Evolutionary conservation across 768 basidiomycete species (phyloP), one percentile per base, ranked within the genome.

Genomic region (Suillus luteus): DNA sequence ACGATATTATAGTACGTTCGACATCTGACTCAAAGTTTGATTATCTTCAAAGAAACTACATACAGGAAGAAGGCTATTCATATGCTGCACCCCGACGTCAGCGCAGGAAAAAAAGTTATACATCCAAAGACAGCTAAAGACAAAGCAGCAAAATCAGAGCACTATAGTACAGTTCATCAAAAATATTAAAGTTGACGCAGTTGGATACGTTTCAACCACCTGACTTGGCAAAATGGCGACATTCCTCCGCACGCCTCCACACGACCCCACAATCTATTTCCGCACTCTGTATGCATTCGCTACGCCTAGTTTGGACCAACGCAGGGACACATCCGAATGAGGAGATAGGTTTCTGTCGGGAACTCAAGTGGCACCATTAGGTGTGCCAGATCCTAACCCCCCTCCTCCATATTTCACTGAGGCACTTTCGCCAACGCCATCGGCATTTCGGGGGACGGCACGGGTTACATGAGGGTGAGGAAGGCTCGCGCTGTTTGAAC

Each of bases 251-350:
- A 35, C 59, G 15, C 59, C 52, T 37, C 48, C 63, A 44, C 35
- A 31, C 57, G 24, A 52, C 60, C 55, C 66, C 57, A 44, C 40
- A 17, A 55, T 14, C 51, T 63, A 83, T 72, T 81, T 85, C 68
- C 83, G 78, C 66, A 72, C 70, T 75, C 83, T 82, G 84, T 82
- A 83, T 60, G 80, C 81, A 59, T 78, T 77, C 65, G 79, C 72
- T 38, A 83, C 70, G 49, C 82, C 85, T 64, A 77, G 75, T 71
- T 77, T 82, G 54, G 80, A 80, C 75, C 79, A 82, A 65, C 75
- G 76, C 70, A 81, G 79, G 22, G 79, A 82, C 59, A 75, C 78
- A 24, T 68, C 77, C 37, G 68, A 68, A 62, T 82, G 79, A 17
- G 82, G 82, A 48, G 76, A 81, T 2, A 82, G 80, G 67, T 85